Base-by-base conservation (phyloP, 2,329 filamentous ascomycete genomes). In the Fusarium fujikuroi region DNA sequence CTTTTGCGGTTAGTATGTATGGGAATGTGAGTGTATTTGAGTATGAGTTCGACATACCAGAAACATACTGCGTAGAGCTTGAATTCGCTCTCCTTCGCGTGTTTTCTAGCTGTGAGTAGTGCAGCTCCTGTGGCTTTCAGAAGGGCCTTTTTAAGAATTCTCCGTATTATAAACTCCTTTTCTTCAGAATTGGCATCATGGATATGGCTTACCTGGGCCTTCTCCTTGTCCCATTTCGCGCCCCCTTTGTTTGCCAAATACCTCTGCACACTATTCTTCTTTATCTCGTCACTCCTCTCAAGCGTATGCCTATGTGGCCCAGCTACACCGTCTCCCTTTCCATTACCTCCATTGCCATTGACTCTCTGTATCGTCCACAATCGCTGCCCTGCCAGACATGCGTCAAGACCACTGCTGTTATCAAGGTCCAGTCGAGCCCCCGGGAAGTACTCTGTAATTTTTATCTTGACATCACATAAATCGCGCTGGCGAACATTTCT, bases 401-500 rank as follows among this genome's bases (percentile, higher is more conserved):
- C 36, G n/a, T 44, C 36, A 15, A 49, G 28, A 28, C 59, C 68
- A 11, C 63, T 70, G 11, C 28, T 59, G 52, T 44, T 46, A 47
- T 58, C 71, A 25, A 75, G 74, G 49, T 80, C 80, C 46, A 84
- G 77, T 23, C 82, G 80, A 3, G 84, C 81, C 79, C 87, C 88
- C 15, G 91, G 88, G 60, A 92, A 92, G 82, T 93, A 93, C 81
- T 95, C 93, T 6, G 92, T 94, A 67, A 95, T 93, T 81, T 95
- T 95, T 80, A 95, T 94, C 83, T 95, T 95, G 72, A 95, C 93
- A 80, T 95, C 92, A 80, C 93, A 95, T n/a, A 95, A 86, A 82
- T 95, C 92, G 18, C 92, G 87, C 80, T 93, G 90, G 46, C 93
- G 87, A n/a, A 91, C 91, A 40, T 88, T 90, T 32, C 93, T 90